Evolutionary conservation across 225 moss, liverwort and hornwort species (phyloP).

Genomic region (Antitrichia curtipendula): DNA sequence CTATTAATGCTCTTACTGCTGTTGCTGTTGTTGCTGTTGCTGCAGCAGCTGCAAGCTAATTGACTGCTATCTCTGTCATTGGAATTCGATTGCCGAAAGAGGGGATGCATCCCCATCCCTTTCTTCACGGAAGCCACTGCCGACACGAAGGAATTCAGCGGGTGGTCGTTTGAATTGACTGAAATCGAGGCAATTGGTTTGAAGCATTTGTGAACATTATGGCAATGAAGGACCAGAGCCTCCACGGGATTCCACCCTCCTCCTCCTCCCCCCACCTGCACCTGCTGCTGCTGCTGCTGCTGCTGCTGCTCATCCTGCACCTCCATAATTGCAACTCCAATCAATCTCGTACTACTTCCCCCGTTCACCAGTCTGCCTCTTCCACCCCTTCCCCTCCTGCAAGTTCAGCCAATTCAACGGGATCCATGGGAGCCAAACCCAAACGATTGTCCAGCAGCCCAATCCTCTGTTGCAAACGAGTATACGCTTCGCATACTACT

Average conservation of each 20-base stretch:
- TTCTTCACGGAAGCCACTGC: conserved; percentile 23
- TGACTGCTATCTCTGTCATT: neutral
- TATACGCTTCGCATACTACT: neutral
- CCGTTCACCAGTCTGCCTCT: neutral
- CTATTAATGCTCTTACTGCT: neutral
- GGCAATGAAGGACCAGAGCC: conserved; percentile 12
- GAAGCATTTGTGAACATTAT: conserved; percentile 17
- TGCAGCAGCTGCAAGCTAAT: neutral
- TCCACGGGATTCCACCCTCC: conserved; percentile 19
- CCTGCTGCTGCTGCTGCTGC: neutral
- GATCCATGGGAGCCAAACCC: neutral
- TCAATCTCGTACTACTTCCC: neutral
- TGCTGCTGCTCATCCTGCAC: neutral
- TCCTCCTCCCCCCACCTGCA: neutral
- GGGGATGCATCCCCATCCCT: conserved; percentile 13
- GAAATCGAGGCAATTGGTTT: neutral
- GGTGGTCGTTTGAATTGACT: conserved; percentile 9
- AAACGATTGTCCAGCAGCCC: neutral
- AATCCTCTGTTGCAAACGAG: neutral
- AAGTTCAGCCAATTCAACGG: neutral
- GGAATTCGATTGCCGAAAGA: neutral
- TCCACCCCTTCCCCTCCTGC: neutral
- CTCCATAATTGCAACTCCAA: neutral
- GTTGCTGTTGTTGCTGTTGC: too few relatives aligned
- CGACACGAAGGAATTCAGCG: conserved; percentile 18